Percentiles rank a stretch among this genome's conserved stretches.
Evolutionary conservation across 306 rosid genomes (phyloP).

Genomic region (Gastrolobium bilobum): DNA sequence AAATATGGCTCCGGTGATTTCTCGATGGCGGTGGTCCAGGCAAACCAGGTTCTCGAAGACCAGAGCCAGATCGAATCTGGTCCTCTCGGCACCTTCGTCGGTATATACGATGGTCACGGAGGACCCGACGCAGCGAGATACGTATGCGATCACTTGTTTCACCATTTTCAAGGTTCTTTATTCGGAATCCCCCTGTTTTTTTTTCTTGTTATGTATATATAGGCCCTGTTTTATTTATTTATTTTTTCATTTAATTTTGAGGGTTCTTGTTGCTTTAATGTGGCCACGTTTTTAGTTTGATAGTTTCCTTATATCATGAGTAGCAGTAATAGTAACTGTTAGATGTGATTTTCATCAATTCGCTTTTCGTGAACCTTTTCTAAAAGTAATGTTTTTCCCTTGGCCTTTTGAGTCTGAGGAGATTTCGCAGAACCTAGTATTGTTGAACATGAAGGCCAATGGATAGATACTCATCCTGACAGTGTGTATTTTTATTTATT

Average conservation of each 20-base stretch:
- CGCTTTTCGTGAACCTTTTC: conserved; percentile 53
- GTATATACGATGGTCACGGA: conserved; percentile 87
- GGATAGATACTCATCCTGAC: conserved; percentile 34
- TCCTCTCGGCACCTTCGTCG: conserved; percentile 81
- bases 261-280: conserved; percentile 46
- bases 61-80: conserved; percentile 86
- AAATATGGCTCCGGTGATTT: conserved; percentile 73
- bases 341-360: conserved; percentile 47
- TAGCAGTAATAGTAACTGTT: conserved; percentile 40
- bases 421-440: conserved; percentile 28
- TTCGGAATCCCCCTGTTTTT: not conserved
- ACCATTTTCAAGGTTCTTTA: conserved; percentile 74
- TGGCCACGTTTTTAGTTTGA: conserved; percentile 45
- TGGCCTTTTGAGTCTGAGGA: conserved; percentile 42
- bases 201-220: not conserved
- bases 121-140: conserved; percentile 76
- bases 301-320: conserved; percentile 38
- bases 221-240: not conserved
- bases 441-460: conserved; percentile 44
- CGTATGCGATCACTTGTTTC: conserved; percentile 73
- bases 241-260: not conserved
- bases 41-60: conserved; percentile 83
- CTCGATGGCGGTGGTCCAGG: conserved; percentile 89
- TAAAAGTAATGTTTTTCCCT: conserved; percentile 39
- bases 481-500: not conserved